phyloP scores from a whole-genome alignment of 768 basidiomycete species.

The Fistulinella prunicolor region DNA sequence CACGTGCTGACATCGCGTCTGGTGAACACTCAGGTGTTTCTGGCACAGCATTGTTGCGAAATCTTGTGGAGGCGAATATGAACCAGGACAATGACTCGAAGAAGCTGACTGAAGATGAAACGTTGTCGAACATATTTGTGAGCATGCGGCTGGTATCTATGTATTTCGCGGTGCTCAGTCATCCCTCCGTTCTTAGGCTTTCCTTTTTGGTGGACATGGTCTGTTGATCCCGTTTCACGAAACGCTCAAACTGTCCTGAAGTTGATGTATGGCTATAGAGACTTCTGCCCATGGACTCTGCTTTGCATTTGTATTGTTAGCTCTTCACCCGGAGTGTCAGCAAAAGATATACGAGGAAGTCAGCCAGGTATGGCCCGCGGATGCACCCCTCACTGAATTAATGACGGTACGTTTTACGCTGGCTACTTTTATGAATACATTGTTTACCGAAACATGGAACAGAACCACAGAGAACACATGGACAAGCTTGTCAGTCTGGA shows the following conservation, averaged over 20 bases:
- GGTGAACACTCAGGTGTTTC: slow-evolving; percentile 20
- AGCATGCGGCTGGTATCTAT: slow-evolving; percentile 16
- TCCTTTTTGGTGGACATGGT: slow-evolving; percentile 52
- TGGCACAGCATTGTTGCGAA: slow-evolving; percentile 41
- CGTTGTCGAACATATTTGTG: slow-evolving; percentile 50
- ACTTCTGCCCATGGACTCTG: slow-evolving; percentile 45
- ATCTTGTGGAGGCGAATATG: slow-evolving; percentile 49
- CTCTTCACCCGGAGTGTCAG: slow-evolving; percentile 50
- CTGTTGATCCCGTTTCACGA: neutral
- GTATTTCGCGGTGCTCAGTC: no score
- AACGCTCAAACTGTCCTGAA: no score
- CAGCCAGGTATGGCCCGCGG: slow-evolving; percentile 38
- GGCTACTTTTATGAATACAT: no score
- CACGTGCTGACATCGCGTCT: slow-evolving; percentile 34
- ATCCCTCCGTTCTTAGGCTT: slow-evolving; percentile 34
- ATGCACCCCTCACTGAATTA: slow-evolving; percentile 23
- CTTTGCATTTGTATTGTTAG: slow-evolving; percentile 44
- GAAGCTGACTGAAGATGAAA: slow-evolving; percentile 42
- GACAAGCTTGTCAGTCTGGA: slow-evolving; percentile 35
- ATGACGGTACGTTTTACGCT: slow-evolving; percentile 31
- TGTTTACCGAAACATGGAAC: neutral
- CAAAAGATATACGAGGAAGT: slow-evolving; percentile 44
- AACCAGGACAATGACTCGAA: slow-evolving; percentile 28
- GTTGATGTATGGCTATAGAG: slow-evolving; percentile 32
- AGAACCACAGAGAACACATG: slow-evolving; percentile 42